Base-by-base conservation (phyloP, 352 stramenopile species). In the Phytopythium chamaehyphon region DNA sequence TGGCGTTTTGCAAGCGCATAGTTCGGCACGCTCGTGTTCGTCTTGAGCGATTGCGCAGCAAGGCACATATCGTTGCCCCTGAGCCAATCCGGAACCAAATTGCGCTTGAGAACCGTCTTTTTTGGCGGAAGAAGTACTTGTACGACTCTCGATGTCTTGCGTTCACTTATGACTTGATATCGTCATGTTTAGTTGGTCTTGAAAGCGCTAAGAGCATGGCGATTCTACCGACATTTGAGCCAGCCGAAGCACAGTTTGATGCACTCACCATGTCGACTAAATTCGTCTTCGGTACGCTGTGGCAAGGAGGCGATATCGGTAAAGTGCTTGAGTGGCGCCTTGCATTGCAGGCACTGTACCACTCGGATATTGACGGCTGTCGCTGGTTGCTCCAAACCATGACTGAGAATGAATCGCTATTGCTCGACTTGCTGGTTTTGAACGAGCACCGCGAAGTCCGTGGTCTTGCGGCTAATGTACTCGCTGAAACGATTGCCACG, bases 211-310 rank as follows among this genome's bases (percentile, higher is more conserved):
- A 72, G 40, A 73, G 48, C 54, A 69, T 67, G 53, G 68, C 64
- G 9, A 54, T 79, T 11, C 58, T 82, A 33, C 73, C 72, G 7
- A 64, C 54, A 16, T 88, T 87, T 38, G 80, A 86, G 23, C 77
- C 80, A 0, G 64, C 76, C 6, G 82, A 91, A 40, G 74, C 73
- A 12, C 80, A 84, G 22, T 71, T 88, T 9, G 64, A 88, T 35
- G 85, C 81, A 6, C 64, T 95, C 21, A 80, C 92, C 60, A 74
- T 90, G 21, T 79, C 78, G 6, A 93, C 82, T 11, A 85, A 83
- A 47, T 95, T 94, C 59, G 83, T 93, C 5, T 95, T 94, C 54
- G 86, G 86, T 19, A 95, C 86, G 12, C 48, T 94, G 22, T 93
- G 78, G 83, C 86, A 94, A 61, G 82, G 69, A n/a, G 77, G 76